Percentiles rank a stretch among this genome's conserved stretches.
Evolutionary conservation across 805 yeast genomes (phyloP).

Genomic region (Kazachstania martiniae): DNA sequence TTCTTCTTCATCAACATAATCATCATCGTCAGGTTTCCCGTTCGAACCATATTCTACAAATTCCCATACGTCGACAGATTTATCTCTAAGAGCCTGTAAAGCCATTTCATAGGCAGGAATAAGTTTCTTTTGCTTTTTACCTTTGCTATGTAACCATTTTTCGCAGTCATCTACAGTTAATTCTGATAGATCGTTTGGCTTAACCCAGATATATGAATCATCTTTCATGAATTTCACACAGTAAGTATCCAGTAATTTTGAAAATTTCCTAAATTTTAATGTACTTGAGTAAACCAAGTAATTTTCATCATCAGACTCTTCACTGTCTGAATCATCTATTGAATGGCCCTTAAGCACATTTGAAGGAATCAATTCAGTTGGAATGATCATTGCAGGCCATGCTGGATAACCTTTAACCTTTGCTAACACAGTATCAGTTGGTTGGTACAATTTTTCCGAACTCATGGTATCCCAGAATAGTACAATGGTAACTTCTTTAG

Average conservation of each 20-base stretch:
- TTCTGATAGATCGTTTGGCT: slow-evolving; percentile 15
- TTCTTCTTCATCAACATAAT: slow-evolving; percentile 24
- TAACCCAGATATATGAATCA: slow-evolving; percentile 27
- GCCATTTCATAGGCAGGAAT: slow-evolving; percentile 43
- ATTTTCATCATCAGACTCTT: slow-evolving; percentile 10
- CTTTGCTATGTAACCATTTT: slow-evolving; percentile 29
- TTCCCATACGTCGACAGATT: slow-evolving; percentile 25
- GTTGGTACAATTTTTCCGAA: no score
- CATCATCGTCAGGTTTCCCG: slow-evolving; percentile 25
- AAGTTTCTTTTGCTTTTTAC: slow-evolving; percentile 38
- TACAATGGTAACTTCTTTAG: no score
- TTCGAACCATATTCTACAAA: slow-evolving; percentile 27
- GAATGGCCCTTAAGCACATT: slow-evolving; percentile 31
- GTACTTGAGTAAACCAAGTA: slow-evolving; percentile 16
- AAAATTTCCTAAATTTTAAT: slow-evolving; percentile 18
- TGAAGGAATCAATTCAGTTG: slow-evolving; percentile 48
- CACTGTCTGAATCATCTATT: slow-evolving; percentile 5
- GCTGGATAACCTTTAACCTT: slow-evolving; percentile 81
- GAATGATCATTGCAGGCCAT: slow-evolving; percentile 83
- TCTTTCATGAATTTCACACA: slow-evolving; percentile 28
- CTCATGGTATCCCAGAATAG: no score
- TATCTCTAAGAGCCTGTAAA: slow-evolving; percentile 17
- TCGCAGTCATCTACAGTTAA: slow-evolving; percentile 16
- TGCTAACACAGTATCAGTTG: slow-evolving; percentile 56
- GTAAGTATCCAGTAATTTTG: slow-evolving; percentile 10